Evolutionary conservation across 345 rosid genomes (phyloP), one percentile per base, ranked within the genome.

Genomic region (Eutrema japonicum): DNA sequence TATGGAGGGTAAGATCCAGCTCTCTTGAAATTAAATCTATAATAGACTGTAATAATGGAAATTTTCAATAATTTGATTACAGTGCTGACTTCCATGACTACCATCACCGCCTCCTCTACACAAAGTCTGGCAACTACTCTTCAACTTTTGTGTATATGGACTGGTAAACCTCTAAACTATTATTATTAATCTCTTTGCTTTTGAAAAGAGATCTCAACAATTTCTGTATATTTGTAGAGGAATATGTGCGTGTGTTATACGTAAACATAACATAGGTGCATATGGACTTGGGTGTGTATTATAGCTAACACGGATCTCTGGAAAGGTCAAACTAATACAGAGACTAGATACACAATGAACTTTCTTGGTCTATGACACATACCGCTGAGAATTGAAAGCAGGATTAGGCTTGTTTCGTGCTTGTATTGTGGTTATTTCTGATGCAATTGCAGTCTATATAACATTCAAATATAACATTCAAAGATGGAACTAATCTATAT

Each of bases 1-100:
- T 95, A 95, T 83, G 99, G 98, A 54, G 99, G 99, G 99, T 95
- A 78, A 70, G 96, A 51, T 49, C 55, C 16, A 30, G 22, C 45
- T 46, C 22, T 69, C 8, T 12, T 54, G 35, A 55, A 55, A 36
- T 26, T 6, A 14, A 62, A 49, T 3, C 54, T 26, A 7, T 10
- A 10, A 33, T 30, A 27, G 7, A 18, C 10, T 57, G 45, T 58
- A 32, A 0, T 22, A 59, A 67, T 14, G 41, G 49, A 18, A 32
- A 0, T 10, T 6, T 22, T 32, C 14, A 3, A 2, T 64, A 6
- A 38, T 49, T 64, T 64, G 61, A n/a, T 58, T 32, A 32, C 84
- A 95, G 99, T n/a, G 84, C 99, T 70, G 96, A 95, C 86, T 95
- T 95, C 78, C 99, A 95, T 79, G 99, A 95, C 81, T 92, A 95